Conservation (phyloP, 148 eudicot species). For the Rhododendron kiyosumense region DNA sequence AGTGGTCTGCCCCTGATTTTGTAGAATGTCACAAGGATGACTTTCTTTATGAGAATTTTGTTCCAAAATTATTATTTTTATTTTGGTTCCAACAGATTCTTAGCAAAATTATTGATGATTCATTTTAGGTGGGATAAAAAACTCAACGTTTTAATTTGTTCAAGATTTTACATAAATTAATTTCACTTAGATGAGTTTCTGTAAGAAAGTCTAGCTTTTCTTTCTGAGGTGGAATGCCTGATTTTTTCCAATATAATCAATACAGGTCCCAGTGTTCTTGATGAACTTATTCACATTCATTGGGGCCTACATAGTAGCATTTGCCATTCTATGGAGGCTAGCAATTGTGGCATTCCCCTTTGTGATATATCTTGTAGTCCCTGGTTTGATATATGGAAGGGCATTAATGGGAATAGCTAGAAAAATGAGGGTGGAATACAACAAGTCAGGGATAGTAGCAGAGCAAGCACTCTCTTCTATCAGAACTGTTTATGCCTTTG, state of each 20-base stretch:
- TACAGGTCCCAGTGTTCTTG: constrained; percentile 67
- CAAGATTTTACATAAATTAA: no score
- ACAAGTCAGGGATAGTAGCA: constrained; percentile 43
- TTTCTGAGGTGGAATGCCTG: not conserved
- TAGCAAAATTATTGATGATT: no score
- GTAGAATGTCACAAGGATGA: no score
- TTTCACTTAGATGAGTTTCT: no score
- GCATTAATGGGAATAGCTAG: constrained; percentile 57
- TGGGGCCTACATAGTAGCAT: constrained; percentile 60
- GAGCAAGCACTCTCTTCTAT: constrained; percentile 84
- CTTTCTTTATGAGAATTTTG: no score
- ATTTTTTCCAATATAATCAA: no score
- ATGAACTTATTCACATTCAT: constrained; percentile 61
- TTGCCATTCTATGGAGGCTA: constrained; percentile 56
- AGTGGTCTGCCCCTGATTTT: no score
- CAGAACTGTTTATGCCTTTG: constrained; percentile 76
- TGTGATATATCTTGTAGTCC: constrained; percentile 49
- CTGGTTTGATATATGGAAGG: constrained; percentile 70
- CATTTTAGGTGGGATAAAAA: no score
- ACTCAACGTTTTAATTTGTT: no score
- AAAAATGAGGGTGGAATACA: constrained; percentile 52
- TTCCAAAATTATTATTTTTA: no score
- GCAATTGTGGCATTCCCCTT: constrained; percentile 68
- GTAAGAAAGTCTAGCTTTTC: not conserved
- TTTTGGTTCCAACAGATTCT: no score